Evolutionary conservation across 129 eudicot genomes (phyloP), one percentile per base, ranked within the genome.

Genomic region (Silybum marianum): DNA sequence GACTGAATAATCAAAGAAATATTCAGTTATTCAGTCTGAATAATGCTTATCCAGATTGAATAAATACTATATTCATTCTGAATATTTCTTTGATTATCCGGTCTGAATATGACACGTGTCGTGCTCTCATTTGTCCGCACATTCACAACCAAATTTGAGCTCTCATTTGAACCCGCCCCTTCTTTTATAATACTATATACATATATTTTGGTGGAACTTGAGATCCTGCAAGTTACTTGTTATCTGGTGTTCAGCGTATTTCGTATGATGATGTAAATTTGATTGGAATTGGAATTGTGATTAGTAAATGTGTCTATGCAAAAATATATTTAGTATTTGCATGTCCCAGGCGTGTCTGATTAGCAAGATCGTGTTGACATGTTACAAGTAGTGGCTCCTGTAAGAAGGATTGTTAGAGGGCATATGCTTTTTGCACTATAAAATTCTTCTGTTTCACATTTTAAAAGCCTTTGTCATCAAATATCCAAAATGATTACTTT

Each of bases 251-350:
- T 62, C 5, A 10, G 58, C 25, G 9, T 44, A 9, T 51, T 67
- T 10, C 1, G 75, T 44, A 44, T 80, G 12, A 58, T 58, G 16
- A 25, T 71, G 69, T 60, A 58, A 14, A 22, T 69, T 73, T 51
- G 2, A 24, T 36, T 71, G 71, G 36, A 19, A 24, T 36, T 71
- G 71, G 36, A 19, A 51, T 38, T 51, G 25, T 71, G 74, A 66
- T 79, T 7, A 32, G 83, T 34, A 22, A 12, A 58, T 22, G 3
- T 13, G 51, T 23, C 11, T 9, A 13, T 54, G 82, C 10, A 65
- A 77, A 39, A 65, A 30, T 77, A 22, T 78, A 68, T 16, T 24
- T 16, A 66, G 28, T 18, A 16, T 67, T 44, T 78, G 67, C 75
- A 24, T 68, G 67, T 44, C 75, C 30, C 34, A 44, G 44, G 4